phyloP scores from a whole-genome alignment of 1,284 basidiomycete species.

The Xerocomus minutiporus region DNA sequence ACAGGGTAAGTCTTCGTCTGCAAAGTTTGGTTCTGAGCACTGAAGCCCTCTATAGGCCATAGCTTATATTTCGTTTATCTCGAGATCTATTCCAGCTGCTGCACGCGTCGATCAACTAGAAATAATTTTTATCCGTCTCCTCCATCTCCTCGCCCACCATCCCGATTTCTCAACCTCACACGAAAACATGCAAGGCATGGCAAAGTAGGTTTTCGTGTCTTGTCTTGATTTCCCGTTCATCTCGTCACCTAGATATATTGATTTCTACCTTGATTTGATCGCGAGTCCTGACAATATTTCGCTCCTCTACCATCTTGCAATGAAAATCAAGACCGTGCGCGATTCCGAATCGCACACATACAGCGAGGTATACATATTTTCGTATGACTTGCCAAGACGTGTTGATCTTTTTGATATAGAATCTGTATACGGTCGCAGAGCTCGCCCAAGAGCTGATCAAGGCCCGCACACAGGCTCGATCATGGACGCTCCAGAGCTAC shows the following conservation, averaged over 20 bases:
- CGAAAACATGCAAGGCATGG: constrained; percentile 66
- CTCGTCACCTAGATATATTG: constrained; percentile 64
- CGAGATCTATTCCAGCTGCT: constrained; percentile 49
- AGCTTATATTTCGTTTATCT: constrained; percentile 49
- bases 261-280: constrained; percentile 81
- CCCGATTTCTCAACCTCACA: constrained; percentile 75
- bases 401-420: constrained; percentile 47
- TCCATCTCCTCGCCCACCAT: constrained; percentile 90
- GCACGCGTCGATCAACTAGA: constrained; percentile 70
- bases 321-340: constrained; percentile 81
- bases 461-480: constrained; percentile 55
- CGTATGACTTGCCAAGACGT: neutral
- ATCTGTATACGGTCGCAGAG: constrained; percentile 86
- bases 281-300: constrained; percentile 75
- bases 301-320: constrained; percentile 78
- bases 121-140: constrained; percentile 76
- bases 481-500: constrained; percentile 78
- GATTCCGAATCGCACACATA: constrained; percentile 64
- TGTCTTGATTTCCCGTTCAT: neutral
- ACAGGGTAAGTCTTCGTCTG: constrained; percentile 39
- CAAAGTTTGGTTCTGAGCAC: neutral
- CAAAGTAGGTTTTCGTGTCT: constrained; percentile 49
- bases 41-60: constrained; percentile 42
- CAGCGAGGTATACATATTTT: constrained; percentile 54
- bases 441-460: constrained; percentile 86